Base-by-base conservation (phyloP, 2,329 filamentous ascomycete genomes). In the Lizonia empirigonia region DNA sequence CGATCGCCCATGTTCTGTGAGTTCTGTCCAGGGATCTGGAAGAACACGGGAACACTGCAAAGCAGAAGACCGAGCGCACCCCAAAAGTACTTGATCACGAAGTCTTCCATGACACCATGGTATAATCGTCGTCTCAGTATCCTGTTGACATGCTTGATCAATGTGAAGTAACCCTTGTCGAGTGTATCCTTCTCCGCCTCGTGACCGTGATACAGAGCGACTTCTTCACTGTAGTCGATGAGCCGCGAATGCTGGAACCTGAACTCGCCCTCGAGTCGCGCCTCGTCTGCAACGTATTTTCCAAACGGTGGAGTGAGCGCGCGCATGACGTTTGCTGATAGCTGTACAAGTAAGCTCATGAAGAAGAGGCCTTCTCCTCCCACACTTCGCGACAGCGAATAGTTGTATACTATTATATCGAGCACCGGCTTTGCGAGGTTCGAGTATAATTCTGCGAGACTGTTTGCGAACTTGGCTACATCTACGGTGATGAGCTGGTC, bases 1-100 rank as follows among this genome's bases (percentile, higher is more conserved):
- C 83, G 75, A 67, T 90, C 86, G 35, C 87, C 88, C 85, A 89
- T 89, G 68, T 78, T 87, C 40, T 66, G 67, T 2, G 65, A 63
- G 5, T 61, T 64, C 2, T 70, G 68, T 1, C 89, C 89, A 0
- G 92, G 91, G 15, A 97, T 82, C 74, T 93, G 93, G 80, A 99
- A 89, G 73, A 99, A 99, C 2, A 97, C 93, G 0, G 94, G 94
- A 0, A 96, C 86, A 73, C 91, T 95, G 79, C 94, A 99, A 8
- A 99, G 85, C 58, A 96, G 75, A 58, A 99, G 81, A 1, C 94
- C 94, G 34, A 99, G 75, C 2, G 94, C 93, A 32, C 94, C 94
- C 94, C 94, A 99, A 76, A 97, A 94, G 72, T 99, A 99, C 75
- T 99, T 99, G 75, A 99, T 96, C 50, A 97, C 91, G 74, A 97